phyloP scores from a whole-genome alignment of 2,329 filamentous ascomycete genomes.

The Paraphaeosphaeria sporulosa region DNA sequence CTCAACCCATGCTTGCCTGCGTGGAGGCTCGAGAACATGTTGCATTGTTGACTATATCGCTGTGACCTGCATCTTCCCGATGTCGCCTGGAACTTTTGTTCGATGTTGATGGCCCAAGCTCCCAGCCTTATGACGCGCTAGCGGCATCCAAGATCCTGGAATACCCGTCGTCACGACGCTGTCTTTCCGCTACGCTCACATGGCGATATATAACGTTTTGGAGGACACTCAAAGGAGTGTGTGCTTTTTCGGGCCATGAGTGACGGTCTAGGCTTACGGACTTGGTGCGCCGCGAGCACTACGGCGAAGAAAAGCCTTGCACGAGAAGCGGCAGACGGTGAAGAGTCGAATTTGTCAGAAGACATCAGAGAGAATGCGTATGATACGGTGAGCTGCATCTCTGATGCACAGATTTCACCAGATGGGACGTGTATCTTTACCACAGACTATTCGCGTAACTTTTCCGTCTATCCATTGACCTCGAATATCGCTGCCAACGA shows the following conservation, averaged over 20 bases:
- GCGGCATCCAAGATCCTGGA: neutral
- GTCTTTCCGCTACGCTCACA: neutral
- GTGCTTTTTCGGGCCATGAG: neutral
- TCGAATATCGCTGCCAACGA: conserved; percentile 18
- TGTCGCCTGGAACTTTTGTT: conserved; percentile 17
- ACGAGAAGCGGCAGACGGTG: neutral
- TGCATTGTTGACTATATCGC: conserved; percentile 28
- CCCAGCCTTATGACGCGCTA: conserved; percentile 20
- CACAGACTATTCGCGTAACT: conserved; percentile 61
- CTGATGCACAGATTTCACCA: conserved; percentile 46
- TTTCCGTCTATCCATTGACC: conserved; percentile 56
- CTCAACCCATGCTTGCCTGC: conserved; percentile 48
- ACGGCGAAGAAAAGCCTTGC: neutral
- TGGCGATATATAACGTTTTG: neutral
- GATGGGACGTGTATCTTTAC: conserved; percentile 67
- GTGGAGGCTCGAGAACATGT: conserved; percentile 37
- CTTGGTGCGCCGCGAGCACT: conserved; percentile 8
- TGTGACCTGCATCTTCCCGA: conserved; percentile 2
- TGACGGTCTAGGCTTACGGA: neutral
- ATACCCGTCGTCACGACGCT: neutral
- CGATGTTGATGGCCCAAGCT: conserved; percentile 30
- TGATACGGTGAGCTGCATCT: conserved; percentile 33
- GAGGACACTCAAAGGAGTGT: too few species aligned
- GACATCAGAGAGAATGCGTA: neutral
- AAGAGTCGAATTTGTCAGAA: neutral